A percentile compares a stretch with the other conserved stretches of the same genome.
Conservation (phyloP, 768 basidiomycete genomes). For the Trametes coccinea region DNA sequence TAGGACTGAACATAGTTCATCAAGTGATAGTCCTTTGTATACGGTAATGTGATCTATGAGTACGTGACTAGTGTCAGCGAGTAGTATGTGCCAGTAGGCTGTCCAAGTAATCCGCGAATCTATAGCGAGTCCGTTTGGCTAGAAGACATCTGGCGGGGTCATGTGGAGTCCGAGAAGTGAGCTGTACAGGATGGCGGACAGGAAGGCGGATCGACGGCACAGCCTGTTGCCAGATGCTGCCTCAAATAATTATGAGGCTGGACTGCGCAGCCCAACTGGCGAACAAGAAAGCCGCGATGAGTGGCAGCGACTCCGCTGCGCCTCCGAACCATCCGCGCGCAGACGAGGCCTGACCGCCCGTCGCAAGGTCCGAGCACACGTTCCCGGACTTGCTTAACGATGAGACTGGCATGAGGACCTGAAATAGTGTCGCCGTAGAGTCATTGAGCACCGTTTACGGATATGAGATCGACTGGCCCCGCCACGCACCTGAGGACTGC, state of each 20-base stretch:
- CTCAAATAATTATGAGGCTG: constrained; percentile 8
- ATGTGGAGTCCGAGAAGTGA: no score
- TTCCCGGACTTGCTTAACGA: constrained; percentile 29
- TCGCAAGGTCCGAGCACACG: constrained; percentile 25
- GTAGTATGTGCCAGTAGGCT: no score
- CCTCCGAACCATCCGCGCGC: constrained; percentile 1
- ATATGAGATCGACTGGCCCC: no score
- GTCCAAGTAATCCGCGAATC: no score
- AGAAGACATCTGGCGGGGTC: no score
- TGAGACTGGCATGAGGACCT: constrained; percentile 39
- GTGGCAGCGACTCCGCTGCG: background rate
- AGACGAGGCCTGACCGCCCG: constrained; percentile 12
- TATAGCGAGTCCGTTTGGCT: no score
- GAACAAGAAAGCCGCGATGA: constrained; percentile 4
- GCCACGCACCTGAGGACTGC: constrained; percentile 46
- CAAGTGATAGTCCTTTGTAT: no score
- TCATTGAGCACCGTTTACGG: no score
- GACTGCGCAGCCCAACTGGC: constrained; percentile 11
- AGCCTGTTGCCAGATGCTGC: background rate
- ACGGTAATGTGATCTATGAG: no score
- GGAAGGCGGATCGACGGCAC: background rate
- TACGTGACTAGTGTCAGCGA: no score
- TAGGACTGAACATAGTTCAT: no score
- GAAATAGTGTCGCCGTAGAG: background rate
- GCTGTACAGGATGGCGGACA: background rate